Evolutionary conservation across 306 rosid genomes (phyloP).

Genomic region (Malus fusca): DNA sequence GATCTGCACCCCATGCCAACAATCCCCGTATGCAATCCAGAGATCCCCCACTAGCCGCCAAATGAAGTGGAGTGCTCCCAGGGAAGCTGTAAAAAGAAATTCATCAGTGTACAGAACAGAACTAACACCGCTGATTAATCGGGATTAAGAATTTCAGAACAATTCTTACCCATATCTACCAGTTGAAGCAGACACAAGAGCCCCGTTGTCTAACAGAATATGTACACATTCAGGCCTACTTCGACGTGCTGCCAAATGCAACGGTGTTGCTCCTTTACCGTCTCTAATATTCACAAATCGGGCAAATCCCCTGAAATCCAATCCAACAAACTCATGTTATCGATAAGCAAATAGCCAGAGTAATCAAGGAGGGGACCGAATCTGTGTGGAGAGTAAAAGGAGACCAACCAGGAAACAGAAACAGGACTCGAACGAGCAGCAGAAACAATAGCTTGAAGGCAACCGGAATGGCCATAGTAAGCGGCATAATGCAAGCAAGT

Average conservation of each 20-base stretch:
- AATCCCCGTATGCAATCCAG: conserved; percentile 76
- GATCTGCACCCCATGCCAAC: conserved; percentile 98
- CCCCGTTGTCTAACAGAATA: conserved; percentile 73
- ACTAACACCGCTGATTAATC: neutral
- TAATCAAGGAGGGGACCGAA: neutral
- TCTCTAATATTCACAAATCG: conserved; percentile 95
- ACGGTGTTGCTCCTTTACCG: conserved; percentile 83
- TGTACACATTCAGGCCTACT: conserved; percentile 76
- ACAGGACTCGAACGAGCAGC: conserved; percentile 82
- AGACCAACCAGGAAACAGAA: conserved; percentile 79
- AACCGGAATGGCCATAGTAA: conserved; percentile 80
- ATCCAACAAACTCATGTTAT: neutral
- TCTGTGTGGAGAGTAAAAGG: neutral
- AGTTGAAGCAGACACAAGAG: conserved; percentile 81
- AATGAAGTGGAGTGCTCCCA: conserved; percentile 93
- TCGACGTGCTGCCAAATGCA: conserved; percentile 90
- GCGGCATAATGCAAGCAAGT: conserved; percentile 95
- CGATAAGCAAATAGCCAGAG: neutral
- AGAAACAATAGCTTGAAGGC: conserved; percentile 71
- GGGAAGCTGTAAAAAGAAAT: conserved; percentile 55
- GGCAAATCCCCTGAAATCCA: conserved; percentile 68
- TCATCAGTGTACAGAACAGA: conserved; percentile 18
- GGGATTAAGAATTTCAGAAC: neutral
- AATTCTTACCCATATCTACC: conserved; percentile 73
- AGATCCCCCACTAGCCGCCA: conserved; percentile 96